A percentile compares a stretch with the other conserved stretches of the same genome.
Evolutionary conservation across 2,329 filamentous ascomycete genomes (phyloP).

Genomic region (Pseudogymnoascus sp.): DNA sequence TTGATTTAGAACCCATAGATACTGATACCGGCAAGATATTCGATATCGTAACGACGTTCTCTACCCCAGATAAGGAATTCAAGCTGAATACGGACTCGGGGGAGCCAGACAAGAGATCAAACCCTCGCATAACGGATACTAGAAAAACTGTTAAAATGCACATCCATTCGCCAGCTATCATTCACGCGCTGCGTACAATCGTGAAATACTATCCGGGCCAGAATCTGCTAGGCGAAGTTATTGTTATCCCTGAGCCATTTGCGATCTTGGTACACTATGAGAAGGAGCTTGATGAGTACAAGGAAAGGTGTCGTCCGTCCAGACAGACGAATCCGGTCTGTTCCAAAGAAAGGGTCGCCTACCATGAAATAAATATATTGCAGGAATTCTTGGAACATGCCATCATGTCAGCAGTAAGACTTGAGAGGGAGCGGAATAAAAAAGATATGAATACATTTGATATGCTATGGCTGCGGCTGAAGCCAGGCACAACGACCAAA

Average conservation of each 20-base stretch:
- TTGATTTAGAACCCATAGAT: not conserved
- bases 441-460: slow-evolving; percentile 3
- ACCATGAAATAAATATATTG: not conserved
- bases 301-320: not conserved
- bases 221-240: not conserved
- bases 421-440: slow-evolving; percentile 7
- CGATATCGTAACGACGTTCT: not conserved
- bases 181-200: not conserved
- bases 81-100: not conserved
- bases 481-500: not conserved
- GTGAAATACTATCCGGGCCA: not conserved
- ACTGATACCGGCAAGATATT: not conserved
- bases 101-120: not conserved
- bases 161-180: not conserved
- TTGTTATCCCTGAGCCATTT: not conserved
- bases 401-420: not conserved
- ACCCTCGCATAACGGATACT: not conserved
- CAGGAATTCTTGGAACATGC: not conserved
- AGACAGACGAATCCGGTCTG: not conserved
- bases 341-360: not conserved
- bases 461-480: slow-evolving; percentile 8
- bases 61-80: not conserved
- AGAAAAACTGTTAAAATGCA: not conserved
- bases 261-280: not conserved
- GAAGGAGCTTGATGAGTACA: not conserved